Base-by-base conservation (phyloP, 2,329 filamentous ascomycete genomes). In the Epichloe gansuensis region DNA sequence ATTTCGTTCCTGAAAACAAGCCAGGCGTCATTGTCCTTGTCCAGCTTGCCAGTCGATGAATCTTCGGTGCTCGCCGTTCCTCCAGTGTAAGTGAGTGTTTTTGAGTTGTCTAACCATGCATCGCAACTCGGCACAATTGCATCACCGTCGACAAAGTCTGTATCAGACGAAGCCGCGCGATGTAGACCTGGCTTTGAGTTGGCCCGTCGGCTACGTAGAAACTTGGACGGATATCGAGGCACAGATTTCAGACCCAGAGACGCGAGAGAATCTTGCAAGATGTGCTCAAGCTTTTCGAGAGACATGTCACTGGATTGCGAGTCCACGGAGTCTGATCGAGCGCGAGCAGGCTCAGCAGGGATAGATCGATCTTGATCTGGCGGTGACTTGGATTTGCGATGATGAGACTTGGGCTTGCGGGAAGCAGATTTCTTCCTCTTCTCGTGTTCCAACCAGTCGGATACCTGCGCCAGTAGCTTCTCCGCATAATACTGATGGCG, bases 1-100 rank as follows among this genome's bases (percentile, higher is more conserved):
- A 97, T 93, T 64, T 98, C 91, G 55, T 83, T 85, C 67, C 96
- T 96, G 76, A 96, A 98, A 8, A 68, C 74, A n/a, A 80, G 65
- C 93, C 91, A 96, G 3, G 83, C 83, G 63, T 88, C 83, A 43
- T 75, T 78, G 55, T 91, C 88, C 63, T 86, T 88, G 35, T 78
- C 75, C 41, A 75, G 74, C 54, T 70, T 72, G 45, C 69, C 64
- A 3, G 71, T 64, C 4, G 71, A 66, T 3, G 63, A 53, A 35
- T 76, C 72, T 46, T 75, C 73, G 15, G 72, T 71, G 31, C 67
- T 65, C 3, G 65, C 61, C 21, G 63, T 63, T 9, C 69, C 67
- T 3, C 83, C 82, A 13, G 73, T 76, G 64, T 93, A 95, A 49
- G 83, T 81, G 61, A 95, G 73, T 0, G 91, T 94, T 69, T 91